phyloP scores from a whole-genome alignment of 495 filamentous ascomycete species.

The Filosporella fistucella region DNA sequence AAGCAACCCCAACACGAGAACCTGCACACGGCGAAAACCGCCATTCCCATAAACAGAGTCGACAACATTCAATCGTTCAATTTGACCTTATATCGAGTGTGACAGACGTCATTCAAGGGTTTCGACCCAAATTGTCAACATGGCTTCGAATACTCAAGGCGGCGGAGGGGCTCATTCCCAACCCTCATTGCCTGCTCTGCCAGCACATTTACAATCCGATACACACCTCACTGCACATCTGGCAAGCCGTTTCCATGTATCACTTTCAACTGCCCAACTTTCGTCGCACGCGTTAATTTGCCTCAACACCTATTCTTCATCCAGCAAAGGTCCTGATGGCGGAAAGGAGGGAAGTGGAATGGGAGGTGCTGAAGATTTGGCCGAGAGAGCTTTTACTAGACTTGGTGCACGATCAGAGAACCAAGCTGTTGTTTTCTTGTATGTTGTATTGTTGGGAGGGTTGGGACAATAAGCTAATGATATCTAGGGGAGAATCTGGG shows the following conservation, averaged over 20 bases:
- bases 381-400: slow-evolving; percentile 74
- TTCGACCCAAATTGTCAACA: slow-evolving; percentile 21
- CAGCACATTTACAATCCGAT: slow-evolving; percentile 90
- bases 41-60: not conserved
- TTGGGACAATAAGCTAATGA: slow-evolving; percentile 4
- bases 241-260: slow-evolving; percentile 91
- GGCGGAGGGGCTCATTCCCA: slow-evolving; percentile 73
- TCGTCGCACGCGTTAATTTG: slow-evolving; percentile 88
- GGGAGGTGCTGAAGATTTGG: slow-evolving; percentile 85
- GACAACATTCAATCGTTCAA: slow-evolving; percentile 1
- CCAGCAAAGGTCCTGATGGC: slow-evolving; percentile 84
- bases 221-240: slow-evolving; percentile 94
- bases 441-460: slow-evolving; percentile 33
- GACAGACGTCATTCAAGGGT: slow-evolving; percentile 10
- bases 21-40: not conserved
- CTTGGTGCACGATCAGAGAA: slow-evolving; percentile 89
- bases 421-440: slow-evolving; percentile 90
- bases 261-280: slow-evolving; percentile 77
- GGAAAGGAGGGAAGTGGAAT: slow-evolving; percentile 79
- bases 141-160: slow-evolving; percentile 24
- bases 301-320: slow-evolving; percentile 88
- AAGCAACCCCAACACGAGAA: not conserved
- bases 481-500: slow-evolving; percentile 80
- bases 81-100: slow-evolving; percentile 1
- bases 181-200: slow-evolving; percentile 80